These are phyloP conservation scores for Alternaria solani DNA, from an alignment of 2,329 filamentous ascomycete genomes.

Conservation along the genomic window DNA sequence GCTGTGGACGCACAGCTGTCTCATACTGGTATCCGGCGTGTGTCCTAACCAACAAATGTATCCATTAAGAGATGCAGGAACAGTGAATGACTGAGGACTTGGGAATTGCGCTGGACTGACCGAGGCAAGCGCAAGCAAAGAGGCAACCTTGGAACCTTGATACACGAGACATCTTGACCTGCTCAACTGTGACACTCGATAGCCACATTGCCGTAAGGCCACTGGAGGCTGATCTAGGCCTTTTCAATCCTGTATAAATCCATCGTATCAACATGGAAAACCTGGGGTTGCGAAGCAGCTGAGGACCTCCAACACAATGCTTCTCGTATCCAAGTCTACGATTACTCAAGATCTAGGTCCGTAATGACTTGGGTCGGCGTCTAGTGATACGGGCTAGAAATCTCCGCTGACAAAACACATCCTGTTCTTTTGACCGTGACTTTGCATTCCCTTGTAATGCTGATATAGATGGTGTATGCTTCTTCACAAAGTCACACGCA, in stretches of 20 bases:
- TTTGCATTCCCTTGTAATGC: neutral
- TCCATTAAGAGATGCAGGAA: constrained; percentile 42
- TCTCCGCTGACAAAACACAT: too few species aligned
- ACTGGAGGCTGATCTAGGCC: constrained; percentile 17
- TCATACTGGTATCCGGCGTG: constrained; percentile 1
- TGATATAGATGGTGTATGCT: neutral
- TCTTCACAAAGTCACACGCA: neutral
- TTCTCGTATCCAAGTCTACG: constrained; percentile 5
- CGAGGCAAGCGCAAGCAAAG: constrained; percentile 30
- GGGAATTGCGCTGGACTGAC: constrained; percentile 32
- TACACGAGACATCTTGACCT: constrained; percentile 30
- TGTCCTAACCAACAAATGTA: constrained; percentile 17
- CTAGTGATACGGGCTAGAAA: neutral
- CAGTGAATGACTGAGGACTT: constrained; percentile 33
- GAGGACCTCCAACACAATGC: constrained; percentile 12
- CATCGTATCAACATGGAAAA: constrained; percentile 3
- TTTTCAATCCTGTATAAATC: constrained; percentile 4
- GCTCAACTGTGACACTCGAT: neutral
- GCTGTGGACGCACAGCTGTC: constrained; percentile 30
- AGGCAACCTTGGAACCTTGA: constrained; percentile 17
- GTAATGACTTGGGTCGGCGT: neutral
- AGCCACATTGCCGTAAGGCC: constrained; percentile 8
- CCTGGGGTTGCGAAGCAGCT: constrained; percentile 17
- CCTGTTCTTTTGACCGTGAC: neutral
- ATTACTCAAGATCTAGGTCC: constrained; percentile 5